These are phyloP conservation scores for Aspergillus latus DNA, from an alignment of 2,329 filamentous ascomycete genomes.

Conservation along the genomic window DNA sequence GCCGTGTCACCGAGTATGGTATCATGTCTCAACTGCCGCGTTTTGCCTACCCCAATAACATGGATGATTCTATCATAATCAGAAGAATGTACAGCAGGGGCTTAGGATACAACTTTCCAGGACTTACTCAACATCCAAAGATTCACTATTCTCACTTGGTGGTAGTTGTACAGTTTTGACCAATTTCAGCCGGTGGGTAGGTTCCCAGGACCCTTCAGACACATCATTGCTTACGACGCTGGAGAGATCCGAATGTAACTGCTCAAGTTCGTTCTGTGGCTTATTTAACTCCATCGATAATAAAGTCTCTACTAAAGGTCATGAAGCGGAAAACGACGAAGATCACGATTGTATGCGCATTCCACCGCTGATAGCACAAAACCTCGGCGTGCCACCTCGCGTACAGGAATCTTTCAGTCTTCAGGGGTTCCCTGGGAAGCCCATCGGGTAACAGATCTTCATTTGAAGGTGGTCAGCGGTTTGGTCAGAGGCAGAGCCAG, in stretches of 20 bases:
- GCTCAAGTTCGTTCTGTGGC: neutral
- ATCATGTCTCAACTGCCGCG: neutral
- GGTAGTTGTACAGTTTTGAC: neutral
- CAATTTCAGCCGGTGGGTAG: neutral
- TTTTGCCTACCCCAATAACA: neutral
- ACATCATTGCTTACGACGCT: neutral
- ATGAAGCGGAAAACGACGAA: neutral
- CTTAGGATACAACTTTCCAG: too few relatives aligned
- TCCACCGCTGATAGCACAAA: neutral
- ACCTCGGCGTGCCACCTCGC: neutral
- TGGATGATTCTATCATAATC: constrained; percentile 1
- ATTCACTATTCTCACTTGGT: neutral
- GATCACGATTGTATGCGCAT: neutral
- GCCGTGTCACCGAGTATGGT: neutral
- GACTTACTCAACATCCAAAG: neutral
- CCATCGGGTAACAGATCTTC: neutral
- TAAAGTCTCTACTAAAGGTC: neutral
- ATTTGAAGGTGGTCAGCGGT: neutral
- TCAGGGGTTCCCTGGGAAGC: neutral
- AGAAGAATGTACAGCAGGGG: neutral
- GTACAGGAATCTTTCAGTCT: neutral
- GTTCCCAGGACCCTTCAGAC: neutral
- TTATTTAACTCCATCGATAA: neutral
- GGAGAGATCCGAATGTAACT: neutral
- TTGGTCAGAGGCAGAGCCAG: neutral